Evolutionary conservation across 208 protist species (phyloP).

Genomic region (Vickermania ingenoplastis): DNA sequence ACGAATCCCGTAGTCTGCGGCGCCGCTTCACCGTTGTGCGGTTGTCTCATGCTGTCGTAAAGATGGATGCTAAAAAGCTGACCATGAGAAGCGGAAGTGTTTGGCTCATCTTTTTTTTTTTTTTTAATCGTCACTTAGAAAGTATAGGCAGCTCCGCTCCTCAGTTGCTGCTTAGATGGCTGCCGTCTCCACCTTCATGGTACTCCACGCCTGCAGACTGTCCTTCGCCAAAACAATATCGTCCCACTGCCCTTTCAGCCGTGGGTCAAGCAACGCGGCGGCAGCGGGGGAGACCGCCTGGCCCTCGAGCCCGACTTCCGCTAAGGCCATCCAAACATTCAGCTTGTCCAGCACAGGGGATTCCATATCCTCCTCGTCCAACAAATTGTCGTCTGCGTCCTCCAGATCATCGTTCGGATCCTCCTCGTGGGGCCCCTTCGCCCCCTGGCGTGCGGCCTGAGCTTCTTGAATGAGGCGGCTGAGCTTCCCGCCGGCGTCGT

Average conservation of each 20-base stretch:
- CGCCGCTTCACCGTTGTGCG: no score
- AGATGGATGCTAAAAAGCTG: no score
- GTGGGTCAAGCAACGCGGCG: slow-evolving; percentile 19
- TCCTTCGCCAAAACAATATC: slow-evolving; percentile 20
- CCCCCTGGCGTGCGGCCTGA: slow-evolving; percentile 17
- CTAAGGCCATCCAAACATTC: slow-evolving; percentile 45
- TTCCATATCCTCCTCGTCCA: slow-evolving; percentile 66
- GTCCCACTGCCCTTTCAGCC: slow-evolving; percentile 17
- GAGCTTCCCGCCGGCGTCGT: slow-evolving; percentile 25
- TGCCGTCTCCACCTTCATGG: neutral
- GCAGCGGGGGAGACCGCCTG: neutral
- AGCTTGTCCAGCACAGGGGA: slow-evolving; percentile 41
- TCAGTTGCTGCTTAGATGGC: no score
- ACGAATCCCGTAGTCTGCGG: no score
- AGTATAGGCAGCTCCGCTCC: no score
- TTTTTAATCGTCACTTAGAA: neutral
- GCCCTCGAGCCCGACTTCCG: slow-evolving; percentile 15
- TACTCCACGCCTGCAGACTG: neutral
- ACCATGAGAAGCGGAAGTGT: neutral
- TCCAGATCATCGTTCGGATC: slow-evolving; percentile 18
- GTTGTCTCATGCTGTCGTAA: no score
- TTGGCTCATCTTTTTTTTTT: neutral
- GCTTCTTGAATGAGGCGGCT: slow-evolving; percentile 31
- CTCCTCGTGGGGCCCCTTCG: slow-evolving; percentile 3
- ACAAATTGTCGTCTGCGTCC: slow-evolving; percentile 52